Percentiles rank a stretch among this genome's conserved stretches.
phyloP scores from a whole-genome alignment of 148 eudicot genomes.

The Vaccinium vitisidaea region DNA sequence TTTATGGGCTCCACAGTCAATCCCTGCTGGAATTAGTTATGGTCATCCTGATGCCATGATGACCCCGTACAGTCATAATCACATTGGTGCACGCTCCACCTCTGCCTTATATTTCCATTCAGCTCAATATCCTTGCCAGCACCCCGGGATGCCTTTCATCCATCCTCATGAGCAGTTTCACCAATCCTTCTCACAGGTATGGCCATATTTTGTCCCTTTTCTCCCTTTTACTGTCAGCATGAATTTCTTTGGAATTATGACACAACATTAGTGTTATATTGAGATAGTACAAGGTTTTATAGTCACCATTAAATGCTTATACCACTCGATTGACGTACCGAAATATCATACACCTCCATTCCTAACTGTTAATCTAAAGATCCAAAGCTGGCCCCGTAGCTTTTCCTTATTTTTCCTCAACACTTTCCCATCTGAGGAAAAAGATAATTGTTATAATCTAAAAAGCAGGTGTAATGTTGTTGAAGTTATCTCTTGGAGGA shows the following conservation, averaged over 20 bases:
- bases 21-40: conserved; percentile 63
- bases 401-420: too few relatives aligned
- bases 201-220: not conserved
- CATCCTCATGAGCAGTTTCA: conserved; percentile 81
- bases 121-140: conserved; percentile 72
- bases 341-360: not conserved
- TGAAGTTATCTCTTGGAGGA: not conserved
- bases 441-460: not conserved
- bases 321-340: not conserved
- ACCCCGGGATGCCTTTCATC: conserved; percentile 68
- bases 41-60: conserved; percentile 72
- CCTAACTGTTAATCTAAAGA: too few relatives aligned
- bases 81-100: conserved; percentile 58
- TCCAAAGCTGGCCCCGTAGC: too few relatives aligned
- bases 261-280: not conserved
- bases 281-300: not conserved
- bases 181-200: conserved; percentile 72
- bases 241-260: not conserved
- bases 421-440: not conserved
- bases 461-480: not conserved
- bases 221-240: not conserved
- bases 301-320: not conserved
- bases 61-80: conserved; percentile 55
- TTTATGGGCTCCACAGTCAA: conserved; percentile 62
- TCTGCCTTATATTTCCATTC: conserved; percentile 75